phyloP scores from a whole-genome alignment of 2,329 filamentous ascomycete genomes.

The Aspergillus ochraceoroseus region DNA sequence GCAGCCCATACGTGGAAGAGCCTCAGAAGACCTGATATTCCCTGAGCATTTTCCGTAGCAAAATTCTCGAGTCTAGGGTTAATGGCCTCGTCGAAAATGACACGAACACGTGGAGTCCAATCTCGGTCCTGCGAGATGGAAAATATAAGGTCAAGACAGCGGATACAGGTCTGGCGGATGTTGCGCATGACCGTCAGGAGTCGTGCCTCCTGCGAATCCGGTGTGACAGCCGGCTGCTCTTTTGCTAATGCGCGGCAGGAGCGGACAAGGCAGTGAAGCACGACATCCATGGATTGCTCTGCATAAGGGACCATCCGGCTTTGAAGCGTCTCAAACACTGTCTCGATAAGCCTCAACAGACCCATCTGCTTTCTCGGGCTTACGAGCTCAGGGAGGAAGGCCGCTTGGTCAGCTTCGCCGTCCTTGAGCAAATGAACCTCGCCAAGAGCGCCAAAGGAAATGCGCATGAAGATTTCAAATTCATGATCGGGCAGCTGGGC shows the following conservation, averaged over 20 bases:
- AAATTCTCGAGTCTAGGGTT: slow-evolving; percentile 72
- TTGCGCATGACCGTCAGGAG: slow-evolving; percentile 41
- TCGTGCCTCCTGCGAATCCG: slow-evolving; percentile 30
- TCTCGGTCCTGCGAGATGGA: slow-evolving; percentile 64
- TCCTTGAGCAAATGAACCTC: slow-evolving; percentile 56
- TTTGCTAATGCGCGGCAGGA: slow-evolving; percentile 54
- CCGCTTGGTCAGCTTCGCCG: slow-evolving; percentile 47
- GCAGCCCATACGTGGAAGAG: slow-evolving; percentile 78
- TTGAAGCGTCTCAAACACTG: slow-evolving; percentile 79
- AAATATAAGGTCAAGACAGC: slow-evolving; percentile 76
- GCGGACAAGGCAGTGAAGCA: slow-evolving; percentile 74
- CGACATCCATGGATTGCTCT: slow-evolving; percentile 64
- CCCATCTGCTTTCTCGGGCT: slow-evolving; percentile 77
- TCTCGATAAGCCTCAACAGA: slow-evolving; percentile 83
- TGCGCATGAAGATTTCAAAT: slow-evolving; percentile 73
- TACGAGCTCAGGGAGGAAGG: slow-evolving; percentile 57
- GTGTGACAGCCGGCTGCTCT: slow-evolving; percentile 26
- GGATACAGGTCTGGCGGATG: slow-evolving; percentile 60
- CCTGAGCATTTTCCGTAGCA: slow-evolving; percentile 79
- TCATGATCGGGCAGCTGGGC: slow-evolving; percentile 70
- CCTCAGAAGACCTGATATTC: slow-evolving; percentile 74
- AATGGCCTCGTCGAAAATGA: slow-evolving; percentile 70
- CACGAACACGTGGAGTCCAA: slow-evolving; percentile 66
- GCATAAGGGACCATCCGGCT: slow-evolving; percentile 65
- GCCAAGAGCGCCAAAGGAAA: slow-evolving; percentile 68